Percentiles rank a stretch among this genome's conserved stretches.
Conservation (phyloP, 2,329 filamentous ascomycete genomes). For the Penicillium thymicola region DNA sequence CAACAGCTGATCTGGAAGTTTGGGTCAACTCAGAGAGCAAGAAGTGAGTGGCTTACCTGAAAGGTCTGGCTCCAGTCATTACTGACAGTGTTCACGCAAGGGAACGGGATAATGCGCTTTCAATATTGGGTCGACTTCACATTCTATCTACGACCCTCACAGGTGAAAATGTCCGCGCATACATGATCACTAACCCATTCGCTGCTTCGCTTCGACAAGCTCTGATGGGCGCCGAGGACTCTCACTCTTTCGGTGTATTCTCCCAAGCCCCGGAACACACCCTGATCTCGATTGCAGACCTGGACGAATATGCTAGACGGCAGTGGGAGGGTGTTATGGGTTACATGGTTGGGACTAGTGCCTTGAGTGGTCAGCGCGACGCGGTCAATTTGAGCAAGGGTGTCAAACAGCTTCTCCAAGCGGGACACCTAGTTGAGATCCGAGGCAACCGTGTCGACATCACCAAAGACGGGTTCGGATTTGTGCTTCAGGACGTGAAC, state of each 20-base stretch:
- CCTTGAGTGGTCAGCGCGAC: conserved; percentile 48
- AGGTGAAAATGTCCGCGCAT: conserved; percentile 62
- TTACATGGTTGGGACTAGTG: conserved; percentile 71
- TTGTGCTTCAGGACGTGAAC: conserved; percentile 90
- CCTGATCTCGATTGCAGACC: conserved; percentile 65
- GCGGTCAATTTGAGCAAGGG: conserved; percentile 61
- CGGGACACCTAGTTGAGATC: conserved; percentile 73
- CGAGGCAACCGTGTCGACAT: conserved; percentile 62
- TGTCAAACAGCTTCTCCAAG: conserved; percentile 79
- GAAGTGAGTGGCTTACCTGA: conserved; percentile 40
- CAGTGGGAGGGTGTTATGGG: conserved; percentile 97
- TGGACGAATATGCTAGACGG: conserved; percentile 79
- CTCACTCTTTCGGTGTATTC: conserved; percentile 87
- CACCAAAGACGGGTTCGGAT: conserved; percentile 90
- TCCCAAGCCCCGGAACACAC: conserved; percentile 62
- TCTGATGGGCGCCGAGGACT: conserved; percentile 79
- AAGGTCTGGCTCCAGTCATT: background rate
- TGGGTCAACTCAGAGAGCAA: conserved; percentile 74
- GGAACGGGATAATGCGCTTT: conserved; percentile 79
- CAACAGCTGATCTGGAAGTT: conserved; percentile 73
- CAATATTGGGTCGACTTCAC: conserved; percentile 78
- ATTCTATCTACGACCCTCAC: conserved; percentile 68
- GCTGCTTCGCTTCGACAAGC: conserved; percentile 78
- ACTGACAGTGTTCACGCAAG: conserved; percentile 39
- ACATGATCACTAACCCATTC: conserved; percentile 78